Conservation (phyloP, 306 rosid species). For the Biancaea sappan region DNA sequence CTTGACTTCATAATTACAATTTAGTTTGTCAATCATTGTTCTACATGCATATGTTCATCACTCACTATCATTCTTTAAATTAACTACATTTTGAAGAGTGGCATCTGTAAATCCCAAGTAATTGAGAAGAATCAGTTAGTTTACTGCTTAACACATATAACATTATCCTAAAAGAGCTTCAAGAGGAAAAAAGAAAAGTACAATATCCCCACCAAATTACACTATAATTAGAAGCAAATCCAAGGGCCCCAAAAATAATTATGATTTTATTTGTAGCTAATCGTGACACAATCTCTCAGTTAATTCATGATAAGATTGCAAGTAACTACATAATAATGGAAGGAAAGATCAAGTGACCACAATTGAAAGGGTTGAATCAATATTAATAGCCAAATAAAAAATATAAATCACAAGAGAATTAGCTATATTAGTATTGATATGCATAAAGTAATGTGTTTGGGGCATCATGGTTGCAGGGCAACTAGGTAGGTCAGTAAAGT, state of each 20-base stretch:
- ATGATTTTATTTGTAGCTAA: constrained; percentile 15
- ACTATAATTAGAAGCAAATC: constrained; percentile 1
- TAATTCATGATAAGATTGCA: constrained; percentile 6
- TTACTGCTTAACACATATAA: not conserved
- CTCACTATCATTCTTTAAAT: constrained; percentile 18
- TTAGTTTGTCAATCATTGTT: not conserved
- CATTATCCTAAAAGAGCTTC: constrained; percentile 8
- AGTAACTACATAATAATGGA: constrained; percentile 16
- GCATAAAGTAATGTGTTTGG: constrained; percentile 15
- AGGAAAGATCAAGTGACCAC: constrained; percentile 23
- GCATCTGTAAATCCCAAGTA: constrained; percentile 9
- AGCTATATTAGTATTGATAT: constrained; percentile 1
- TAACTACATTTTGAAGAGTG: constrained; percentile 12
- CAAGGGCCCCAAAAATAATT: constrained; percentile 5
- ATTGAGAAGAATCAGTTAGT: not conserved
- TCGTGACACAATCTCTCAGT: constrained; percentile 19
- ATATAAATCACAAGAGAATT: not conserved
- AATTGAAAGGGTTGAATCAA: constrained; percentile 17
- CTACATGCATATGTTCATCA: not conserved
- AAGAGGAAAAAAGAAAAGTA: constrained; percentile 4
- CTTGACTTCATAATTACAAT: constrained; percentile 11
- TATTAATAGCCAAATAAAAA: not conserved
- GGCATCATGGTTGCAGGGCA: constrained; percentile 3
- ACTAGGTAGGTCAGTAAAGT: constrained; percentile 13
- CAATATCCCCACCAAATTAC: constrained; percentile 3